phyloP scores from a whole-genome alignment of 2,329 filamentous ascomycete species.

The Pseudopyrenochaeta lycopersici region DNA sequence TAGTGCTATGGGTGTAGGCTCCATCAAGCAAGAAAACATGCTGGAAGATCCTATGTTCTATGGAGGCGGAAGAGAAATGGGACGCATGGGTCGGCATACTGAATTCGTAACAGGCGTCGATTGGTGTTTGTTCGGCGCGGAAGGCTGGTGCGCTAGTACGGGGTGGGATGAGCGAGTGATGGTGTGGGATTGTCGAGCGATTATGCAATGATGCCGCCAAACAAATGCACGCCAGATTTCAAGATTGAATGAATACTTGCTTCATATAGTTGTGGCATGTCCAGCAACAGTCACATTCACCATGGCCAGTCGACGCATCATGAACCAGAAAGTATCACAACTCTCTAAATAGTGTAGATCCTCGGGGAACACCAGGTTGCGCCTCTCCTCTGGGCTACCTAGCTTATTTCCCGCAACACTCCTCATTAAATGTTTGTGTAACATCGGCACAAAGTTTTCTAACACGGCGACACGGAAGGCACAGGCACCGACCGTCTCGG shows the following conservation, averaged over 20 bases:
- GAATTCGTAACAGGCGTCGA: constrained; percentile 97
- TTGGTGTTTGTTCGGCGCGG: constrained; percentile 95
- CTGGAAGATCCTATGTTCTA: constrained; percentile 49
- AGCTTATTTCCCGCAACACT: too few species aligned
- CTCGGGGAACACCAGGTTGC: too few species aligned
- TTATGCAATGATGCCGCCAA: constrained; percentile 57
- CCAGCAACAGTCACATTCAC: too few species aligned
- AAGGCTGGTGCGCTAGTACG: constrained; percentile 93
- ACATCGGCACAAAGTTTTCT: neutral
- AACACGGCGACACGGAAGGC: constrained; percentile 7
- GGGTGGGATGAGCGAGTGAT: constrained; percentile 94
- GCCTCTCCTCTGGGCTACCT: too few species aligned
- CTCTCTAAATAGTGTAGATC: too few species aligned
- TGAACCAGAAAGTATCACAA: too few species aligned
- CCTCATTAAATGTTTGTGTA: neutral
- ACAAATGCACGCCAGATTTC: neutral
- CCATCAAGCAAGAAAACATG: constrained; percentile 43
- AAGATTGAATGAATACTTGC: too few species aligned
- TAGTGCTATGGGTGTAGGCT: constrained; percentile 58
- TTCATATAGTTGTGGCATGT: too few species aligned
- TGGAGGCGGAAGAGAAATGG: constrained; percentile 74
- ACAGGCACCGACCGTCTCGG: neutral
- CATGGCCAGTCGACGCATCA: too few species aligned
- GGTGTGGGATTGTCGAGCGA: constrained; percentile 85
- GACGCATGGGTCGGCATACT: constrained; percentile 89